Base-by-base conservation (phyloP, 176 grass and related monocot genomes). In the Oryza australiensis region DNA sequence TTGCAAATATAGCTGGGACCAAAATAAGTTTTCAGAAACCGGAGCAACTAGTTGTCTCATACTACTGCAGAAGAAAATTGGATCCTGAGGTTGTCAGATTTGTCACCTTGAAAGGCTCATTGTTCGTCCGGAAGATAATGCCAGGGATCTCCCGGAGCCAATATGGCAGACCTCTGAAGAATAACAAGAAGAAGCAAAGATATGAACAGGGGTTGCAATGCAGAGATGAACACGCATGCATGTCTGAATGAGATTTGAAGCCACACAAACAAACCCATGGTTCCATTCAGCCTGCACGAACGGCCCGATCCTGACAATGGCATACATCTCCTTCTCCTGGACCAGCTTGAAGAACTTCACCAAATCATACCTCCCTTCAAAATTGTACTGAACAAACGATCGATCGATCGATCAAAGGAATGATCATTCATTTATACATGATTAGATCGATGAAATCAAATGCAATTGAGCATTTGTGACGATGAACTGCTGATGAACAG, bases 261-360 rank as follows among this genome's bases (percentile, higher is more conserved):
- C 12, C 37, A 79, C 46, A 82, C 37, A 64, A 62, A 92, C 83
- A 62, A 79, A 97, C 95, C 95, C 95, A 91, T 91, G 82, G 69
- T 98, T 91, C 95, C 95, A 95, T 82, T 98, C 92, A 0, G 92
- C 95, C 87, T 98, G 88, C 23, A 98, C 70, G 85, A 91, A 98
- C 76, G 95, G 95, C 23, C 95, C 95, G 43, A 98, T 84, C 68
- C 95, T 85, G 46, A 98, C 86, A 13, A 82, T 70, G 65, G 72
- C 86, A 67, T 74, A 95, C 92, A 98, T 89, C 14, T 70, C 62
- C 0, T 95, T 35, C 76, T 88, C 70, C 72, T 93, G 82, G 70
- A 98, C 49, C 26, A 93, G 43, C 82, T 91, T 91, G 73, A 98
- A 86, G 82, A 98, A 98, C 83, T 67, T 91, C 34, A 91, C 70